Evolutionary conservation across 257 asterid species (phyloP), one percentile per base, ranked within the genome.

Genomic region (Primulina huaijiensis): DNA sequence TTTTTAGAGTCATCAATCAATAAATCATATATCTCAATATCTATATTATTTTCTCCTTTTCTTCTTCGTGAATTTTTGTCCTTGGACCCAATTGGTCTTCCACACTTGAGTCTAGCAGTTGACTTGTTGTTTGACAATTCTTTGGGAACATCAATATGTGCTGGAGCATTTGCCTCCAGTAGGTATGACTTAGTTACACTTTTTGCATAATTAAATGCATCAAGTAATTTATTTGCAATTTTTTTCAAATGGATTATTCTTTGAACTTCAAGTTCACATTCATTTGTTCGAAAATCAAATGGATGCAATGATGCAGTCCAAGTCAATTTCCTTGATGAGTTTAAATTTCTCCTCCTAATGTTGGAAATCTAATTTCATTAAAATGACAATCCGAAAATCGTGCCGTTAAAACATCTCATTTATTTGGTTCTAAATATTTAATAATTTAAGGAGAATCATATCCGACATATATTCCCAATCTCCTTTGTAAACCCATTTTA

Each of bases 401-500:
- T 60, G 37, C 0, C 33, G 37, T 27, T 6, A 60, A 60, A 6
- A 20, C 7, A 60, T 60, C 1, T 23, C 20, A n/a, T 0, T 17
- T 27, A 4, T 0, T 11, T 20, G 30, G 64, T 60, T 60, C 64
- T 23, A 60, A 23, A 60, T 62, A 62, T 62, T 33, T 35, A 2
- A 35, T 35, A 8, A 62, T 62, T 1, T 21, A 25, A 0, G 67
- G 67, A 16, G 67, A 62, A 10, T 62, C 21, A 62, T 12, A 62
- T 5, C 67, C 46, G 33, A 62, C 50, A 62, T 62, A 62, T 62
- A 62, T 62, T 6, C 2, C 50, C 66, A 61, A 10, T n/a, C 43
- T 62, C 27, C 67, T 62, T n/a, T 33, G 67, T 8, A 50, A 3
- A 8, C 46, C 67, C 67, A 62, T 62, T 19, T 62, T 62, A 3